A percentile compares a stretch with the other conserved stretches of the same genome.
These are phyloP conservation scores for Phytophthora foliorum DNA, from an alignment of 352 stramenopile species.

Conservation along the genomic window DNA sequence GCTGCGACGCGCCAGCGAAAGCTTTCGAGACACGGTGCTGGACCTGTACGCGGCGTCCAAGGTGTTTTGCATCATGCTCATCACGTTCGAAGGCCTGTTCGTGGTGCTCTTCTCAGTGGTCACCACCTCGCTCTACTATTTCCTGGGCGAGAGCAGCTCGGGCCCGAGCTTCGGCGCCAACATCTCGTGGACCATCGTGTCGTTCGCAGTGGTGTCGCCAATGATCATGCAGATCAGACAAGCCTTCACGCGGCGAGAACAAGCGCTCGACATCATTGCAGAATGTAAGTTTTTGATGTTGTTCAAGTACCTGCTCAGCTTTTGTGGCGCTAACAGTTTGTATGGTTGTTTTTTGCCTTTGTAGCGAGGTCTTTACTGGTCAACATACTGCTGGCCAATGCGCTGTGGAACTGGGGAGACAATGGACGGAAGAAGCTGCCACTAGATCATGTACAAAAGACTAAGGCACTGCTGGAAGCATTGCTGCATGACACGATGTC, in stretches of 20 bases:
- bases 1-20: constrained; percentile 48
- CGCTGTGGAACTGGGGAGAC: constrained; percentile 86
- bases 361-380: constrained; percentile 68
- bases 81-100: constrained; percentile 84
- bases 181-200: constrained; percentile 87
- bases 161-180: constrained; percentile 75
- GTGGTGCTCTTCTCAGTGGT: constrained; percentile 71
- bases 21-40: constrained; percentile 66
- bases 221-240: constrained; percentile 93
- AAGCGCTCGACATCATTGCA: constrained; percentile 73
- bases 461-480: constrained; percentile 62
- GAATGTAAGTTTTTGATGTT: constrained; percentile 48
- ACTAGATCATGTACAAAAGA: constrained; percentile 54
- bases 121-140: constrained; percentile 77
- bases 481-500: constrained; percentile 58
- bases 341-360: constrained; percentile 25
- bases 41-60: constrained; percentile 84
- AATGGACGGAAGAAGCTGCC: constrained; percentile 71
- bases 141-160: constrained; percentile 51
- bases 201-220: constrained; percentile 84
- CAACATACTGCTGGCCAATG: constrained; percentile 82
- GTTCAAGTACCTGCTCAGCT: not conserved
- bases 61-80: constrained; percentile 79
- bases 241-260: constrained; percentile 78
- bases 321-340: not conserved